Evolutionary conservation across 2,329 filamentous ascomycete species (phyloP), one percentile per base, ranked within the genome.

Genomic region (Tetracladium maxilliforme): DNA sequence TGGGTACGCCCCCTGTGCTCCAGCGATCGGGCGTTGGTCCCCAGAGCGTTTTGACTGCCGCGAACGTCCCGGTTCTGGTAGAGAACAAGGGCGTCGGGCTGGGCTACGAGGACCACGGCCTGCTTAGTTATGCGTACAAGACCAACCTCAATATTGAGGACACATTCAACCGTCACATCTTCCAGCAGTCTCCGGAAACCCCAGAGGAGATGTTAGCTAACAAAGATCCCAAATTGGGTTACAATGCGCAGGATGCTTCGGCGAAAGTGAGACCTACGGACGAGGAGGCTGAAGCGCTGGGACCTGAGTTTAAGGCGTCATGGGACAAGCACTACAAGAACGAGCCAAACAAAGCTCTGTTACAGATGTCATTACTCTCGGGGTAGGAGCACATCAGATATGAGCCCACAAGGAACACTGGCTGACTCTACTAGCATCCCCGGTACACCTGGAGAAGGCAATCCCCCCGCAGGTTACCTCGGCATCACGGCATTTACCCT

Each of bases 21-120:
- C 68, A 77, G 40, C 51, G 71, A 12, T 77, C 71, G 1, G 72
- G 72, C 6, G 38, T 78, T 2, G 70, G 68, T n/a, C 51, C 54
- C 22, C 47, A 52, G 1, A 48, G 58, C 3, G 36, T 70, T 6
- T 52, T 75, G 2, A 39, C 54, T 20, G 46, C 45, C n/a, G 52
- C 58, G 0, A 56, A 53, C 1, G 54, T 72, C 4, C 48, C 56
- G 2, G 38, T 60, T 4, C 38, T 60, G 2, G 46, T 54, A 3
- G 49, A 64, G 23, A 40, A 68, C 2, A 56, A 58, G 0, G 62
- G 61, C 4, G 65, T 70, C 0, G 64, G 68, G 3, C 42, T 56
- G 14, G 52, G 61, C 23, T 64, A 68, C 31, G 56, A 68, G 34
- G 66, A 70, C 30, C 64, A 71, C 30, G 54, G 71, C 21, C 44